Base-by-base conservation (phyloP, 2,329 filamentous ascomycete species). In the Colletotrichum navitas region DNA sequence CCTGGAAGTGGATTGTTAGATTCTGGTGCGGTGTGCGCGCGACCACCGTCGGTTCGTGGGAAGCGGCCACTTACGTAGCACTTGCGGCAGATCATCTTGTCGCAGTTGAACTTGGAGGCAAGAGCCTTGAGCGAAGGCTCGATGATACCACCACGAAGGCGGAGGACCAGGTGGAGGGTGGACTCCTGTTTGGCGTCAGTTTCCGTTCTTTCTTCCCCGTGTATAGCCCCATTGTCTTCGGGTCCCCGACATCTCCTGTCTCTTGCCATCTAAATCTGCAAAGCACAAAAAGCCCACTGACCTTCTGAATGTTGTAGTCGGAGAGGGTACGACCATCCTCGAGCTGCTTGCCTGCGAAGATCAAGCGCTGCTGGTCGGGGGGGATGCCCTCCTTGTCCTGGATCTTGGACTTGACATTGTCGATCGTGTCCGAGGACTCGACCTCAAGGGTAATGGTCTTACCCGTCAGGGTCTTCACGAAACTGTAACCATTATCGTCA, bases 1-100 rank as follows among this genome's bases (percentile, higher is more conserved):
- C 89, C 88, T 90, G 71, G 5, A 43, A 8, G 18, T n/a, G 41
- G 3, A n/a, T 7, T 58, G 66, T 65, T 61, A 73, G 59, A 26
- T 39, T 34, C 32, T 3, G 3, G 41, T 8, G 26, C 16, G n/a
- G 14, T 32, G 24, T 12, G 21, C 21, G n/a, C 21, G 36, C 49
- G 43, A 47, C 29, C 12, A 32, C 59, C 29, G 24, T n/a, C 24
- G 8, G 10, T 26, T 14, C 10, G 14, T 29, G 52, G 60, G 43
- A 21, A 29, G 14, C 32, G 24, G 60, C 47, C 32, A 91, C 93
- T 80, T 92, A 96, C 94, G 88, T 98, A 98, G 93, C 96, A 99
- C 93, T 99, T 98, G 90, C 96, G 95, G 94, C 96, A 98, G 88
- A 98, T 97, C 93, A 95, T 95, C 93, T 98, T 98, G 79, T 98